Percentiles rank a stretch among this genome's conserved stretches.
These are phyloP conservation scores for Bonia amplexicaulis DNA, from an alignment of 176 grass and related monocot species.

Conservation along the genomic window DNA sequence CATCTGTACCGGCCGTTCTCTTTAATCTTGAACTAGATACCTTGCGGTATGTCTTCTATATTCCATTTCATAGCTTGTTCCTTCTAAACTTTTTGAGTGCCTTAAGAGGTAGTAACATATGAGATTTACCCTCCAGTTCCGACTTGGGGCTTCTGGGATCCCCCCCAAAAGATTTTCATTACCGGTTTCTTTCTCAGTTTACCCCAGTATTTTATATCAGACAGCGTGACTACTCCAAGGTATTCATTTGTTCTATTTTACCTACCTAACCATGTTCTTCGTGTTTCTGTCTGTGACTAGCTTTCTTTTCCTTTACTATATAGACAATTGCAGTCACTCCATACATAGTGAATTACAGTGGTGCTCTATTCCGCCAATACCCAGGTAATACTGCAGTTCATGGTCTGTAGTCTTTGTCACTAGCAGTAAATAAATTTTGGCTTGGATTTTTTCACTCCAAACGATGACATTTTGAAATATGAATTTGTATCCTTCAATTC, in stretches of 20 bases:
- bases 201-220: slow-evolving; percentile 93
- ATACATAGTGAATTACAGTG: slow-evolving; percentile 86
- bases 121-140: slow-evolving; percentile 49
- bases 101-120: not conserved
- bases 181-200: slow-evolving; percentile 93
- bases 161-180: slow-evolving; percentile 88
- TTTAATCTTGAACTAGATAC: slow-evolving; percentile 97
- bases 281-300: slow-evolving; percentile 26
- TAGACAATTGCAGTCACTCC: slow-evolving; percentile 88
- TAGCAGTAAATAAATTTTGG: not conserved
- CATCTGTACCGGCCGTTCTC: slow-evolving; percentile 67
- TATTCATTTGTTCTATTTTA: slow-evolving; percentile 28
- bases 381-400: slow-evolving; percentile 58
- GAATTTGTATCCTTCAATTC: not conserved
- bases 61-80: not conserved
- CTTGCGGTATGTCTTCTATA: slow-evolving; percentile 55
- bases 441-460: not conserved
- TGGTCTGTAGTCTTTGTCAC: not conserved
- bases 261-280: slow-evolving; percentile 17
- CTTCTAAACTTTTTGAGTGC: not conserved
- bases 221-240: slow-evolving; percentile 95
- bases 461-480: not conserved
- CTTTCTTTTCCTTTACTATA: slow-evolving; percentile 1
- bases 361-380: slow-evolving; percentile 84
- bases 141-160: slow-evolving; percentile 93